A percentile compares a stretch with the other conserved stretches of the same genome.
Conservation (phyloP, 2,329 filamentous ascomycete species). For the Cercospora citrullina region DNA sequence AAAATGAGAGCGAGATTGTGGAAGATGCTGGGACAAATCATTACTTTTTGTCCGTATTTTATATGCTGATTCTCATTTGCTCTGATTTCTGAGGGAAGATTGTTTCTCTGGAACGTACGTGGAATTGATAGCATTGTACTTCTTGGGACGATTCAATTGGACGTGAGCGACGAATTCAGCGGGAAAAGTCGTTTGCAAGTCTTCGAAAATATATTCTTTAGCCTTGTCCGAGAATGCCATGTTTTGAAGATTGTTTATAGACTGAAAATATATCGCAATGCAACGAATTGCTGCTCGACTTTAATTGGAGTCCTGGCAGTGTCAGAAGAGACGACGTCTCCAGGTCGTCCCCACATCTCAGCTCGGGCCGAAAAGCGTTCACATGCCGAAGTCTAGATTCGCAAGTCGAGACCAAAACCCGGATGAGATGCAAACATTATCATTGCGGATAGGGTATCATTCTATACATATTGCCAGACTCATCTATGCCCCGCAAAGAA, state of each 20-base stretch:
- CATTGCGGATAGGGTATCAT: slow-evolving; percentile 5
- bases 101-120: not conserved
- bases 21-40: slow-evolving; percentile 66
- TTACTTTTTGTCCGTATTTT: not conserved
- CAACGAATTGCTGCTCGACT: not conserved
- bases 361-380: not conserved
- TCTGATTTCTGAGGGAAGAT: no score
- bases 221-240: not conserved
- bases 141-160: slow-evolving; percentile 81
- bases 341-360: not conserved
- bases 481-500: not conserved
- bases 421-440: not conserved
- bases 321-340: slow-evolving; percentile 5
- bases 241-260: not conserved
- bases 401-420: not conserved
- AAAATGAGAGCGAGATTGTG: slow-evolving; percentile 74
- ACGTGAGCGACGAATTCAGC: slow-evolving; percentile 75
- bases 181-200: slow-evolving; percentile 55
- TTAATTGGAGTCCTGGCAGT: not conserved
- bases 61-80: no score
- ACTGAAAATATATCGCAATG: not conserved
- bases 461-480: not conserved
- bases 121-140: slow-evolving; percentile 78
- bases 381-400: not conserved
- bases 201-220: slow-evolving; percentile 39